Percentiles rank a stretch among this genome's conserved stretches.
These are phyloP conservation scores for Colletotrichum shisoi DNA, from an alignment of 2,329 filamentous ascomycete species.

Conservation along the genomic window DNA sequence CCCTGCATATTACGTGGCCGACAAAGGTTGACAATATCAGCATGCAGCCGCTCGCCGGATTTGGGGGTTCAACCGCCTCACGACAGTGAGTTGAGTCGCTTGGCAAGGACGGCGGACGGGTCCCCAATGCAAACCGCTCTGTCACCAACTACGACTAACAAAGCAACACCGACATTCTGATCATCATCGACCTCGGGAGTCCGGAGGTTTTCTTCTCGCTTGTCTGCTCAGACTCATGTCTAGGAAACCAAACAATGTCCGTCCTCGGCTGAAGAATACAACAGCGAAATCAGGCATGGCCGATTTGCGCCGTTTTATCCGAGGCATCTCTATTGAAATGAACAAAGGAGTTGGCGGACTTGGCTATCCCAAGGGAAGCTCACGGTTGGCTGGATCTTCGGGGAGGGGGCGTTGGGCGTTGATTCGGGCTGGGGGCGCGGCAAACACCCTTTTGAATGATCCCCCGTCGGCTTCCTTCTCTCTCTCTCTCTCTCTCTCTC, in stretches of 20 bases:
- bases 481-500: background rate
- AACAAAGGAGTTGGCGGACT: conserved; percentile 8
- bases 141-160: too few species aligned
- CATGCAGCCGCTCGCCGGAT: background rate
- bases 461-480: conserved; percentile 39
- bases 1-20: background rate
- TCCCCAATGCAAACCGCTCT: background rate
- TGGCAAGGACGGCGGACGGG: background rate
- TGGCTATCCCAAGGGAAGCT: conserved; percentile 21
- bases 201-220: too few species aligned
- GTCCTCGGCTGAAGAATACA: conserved; percentile 17
- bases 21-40: background rate
- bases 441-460: conserved; percentile 56
- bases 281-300: too few species aligned
- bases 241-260: conserved; percentile 8
- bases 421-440: conserved; percentile 56
- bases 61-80: background rate
- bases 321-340: background rate
- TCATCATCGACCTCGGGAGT: too few species aligned
- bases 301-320: background rate
- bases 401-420: too few species aligned
- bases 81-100: background rate
- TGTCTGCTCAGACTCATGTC: too few species aligned
- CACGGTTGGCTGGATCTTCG: too few species aligned
- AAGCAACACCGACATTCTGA: too few species aligned